A percentile compares a stretch with the other conserved stretches of the same genome.
Evolutionary conservation across 306 rosid species (phyloP).

Genomic region (Gastrolobium villosum): DNA sequence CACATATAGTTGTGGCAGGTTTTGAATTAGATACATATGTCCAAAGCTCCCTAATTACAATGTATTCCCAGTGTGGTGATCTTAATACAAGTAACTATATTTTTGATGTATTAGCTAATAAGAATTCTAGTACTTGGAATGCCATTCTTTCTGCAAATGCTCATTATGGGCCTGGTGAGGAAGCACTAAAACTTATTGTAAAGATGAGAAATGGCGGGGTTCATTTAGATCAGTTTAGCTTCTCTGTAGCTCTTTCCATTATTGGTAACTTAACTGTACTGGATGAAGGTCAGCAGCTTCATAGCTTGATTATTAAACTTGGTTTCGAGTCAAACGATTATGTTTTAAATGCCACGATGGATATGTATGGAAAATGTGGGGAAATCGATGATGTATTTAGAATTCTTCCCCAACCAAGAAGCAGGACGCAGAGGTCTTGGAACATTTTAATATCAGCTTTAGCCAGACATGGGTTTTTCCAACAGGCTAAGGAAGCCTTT

Average conservation of each 20-base stretch:
- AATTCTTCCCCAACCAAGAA: conserved; percentile 64
- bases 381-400: conserved; percentile 77
- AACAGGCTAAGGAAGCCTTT: conserved; percentile 75
- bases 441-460: conserved; percentile 85
- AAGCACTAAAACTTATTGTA: conserved; percentile 72
- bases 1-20: conserved; percentile 66
- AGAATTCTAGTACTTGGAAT: conserved; percentile 83
- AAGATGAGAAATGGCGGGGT: conserved; percentile 71
- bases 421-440: conserved; percentile 82
- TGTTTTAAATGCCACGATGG: conserved; percentile 83
- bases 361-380: conserved; percentile 97
- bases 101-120: conserved; percentile 62
- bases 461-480: conserved; percentile 83
- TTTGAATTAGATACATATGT: conserved; percentile 75
- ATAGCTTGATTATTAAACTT: conserved; percentile 72
- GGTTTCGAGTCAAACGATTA: conserved; percentile 79
- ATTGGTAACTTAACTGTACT: conserved; percentile 82
- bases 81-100: conserved; percentile 68
- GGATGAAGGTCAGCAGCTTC: conserved; percentile 94
- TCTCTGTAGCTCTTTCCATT: conserved; percentile 75
- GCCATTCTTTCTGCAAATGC: conserved; percentile 86
- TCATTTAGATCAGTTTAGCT: conserved; percentile 82
- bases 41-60: conserved; percentile 85
- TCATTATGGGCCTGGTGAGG: conserved; percentile 77
- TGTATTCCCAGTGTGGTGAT: conserved; percentile 88